Conservation (phyloP, 306 rosid species). For the Prosopis cineraria region DNA sequence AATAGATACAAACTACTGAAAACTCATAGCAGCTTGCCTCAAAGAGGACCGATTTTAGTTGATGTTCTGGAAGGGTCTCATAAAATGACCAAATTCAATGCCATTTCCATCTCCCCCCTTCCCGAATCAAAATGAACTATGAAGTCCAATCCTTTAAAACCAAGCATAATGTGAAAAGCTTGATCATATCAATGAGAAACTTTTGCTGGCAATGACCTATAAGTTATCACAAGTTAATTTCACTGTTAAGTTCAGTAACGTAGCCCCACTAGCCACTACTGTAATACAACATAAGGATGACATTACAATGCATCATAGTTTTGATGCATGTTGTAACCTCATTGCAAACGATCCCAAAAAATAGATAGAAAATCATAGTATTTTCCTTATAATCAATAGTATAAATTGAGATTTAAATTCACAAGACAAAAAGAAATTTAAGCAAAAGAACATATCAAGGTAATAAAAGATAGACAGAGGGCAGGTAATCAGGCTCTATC, state of each 20-base stretch:
- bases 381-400: constrained; percentile 7
- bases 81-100: constrained; percentile 40
- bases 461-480: neutral
- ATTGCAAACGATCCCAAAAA: neutral
- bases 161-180: constrained; percentile 17
- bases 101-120: constrained; percentile 45
- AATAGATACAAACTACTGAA: constrained; percentile 32
- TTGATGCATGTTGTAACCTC: neutral
- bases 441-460: constrained; percentile 7
- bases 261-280: neutral
- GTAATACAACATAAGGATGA: constrained; percentile 4
- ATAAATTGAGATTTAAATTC: constrained; percentile 14
- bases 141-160: constrained; percentile 18
- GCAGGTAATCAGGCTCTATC: neutral
- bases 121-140: constrained; percentile 11
- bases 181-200: neutral
- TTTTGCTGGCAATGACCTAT: neutral
- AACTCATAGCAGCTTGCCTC: constrained; percentile 30
- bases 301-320: neutral
- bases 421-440: neutral
- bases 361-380: neutral
- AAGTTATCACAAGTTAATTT: constrained; percentile 2
- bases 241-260: neutral
- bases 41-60: constrained; percentile 34
- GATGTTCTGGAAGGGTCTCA: constrained; percentile 31